Conservation (phyloP, 331 rosid genomes). For the Malus hybrid region DNA sequence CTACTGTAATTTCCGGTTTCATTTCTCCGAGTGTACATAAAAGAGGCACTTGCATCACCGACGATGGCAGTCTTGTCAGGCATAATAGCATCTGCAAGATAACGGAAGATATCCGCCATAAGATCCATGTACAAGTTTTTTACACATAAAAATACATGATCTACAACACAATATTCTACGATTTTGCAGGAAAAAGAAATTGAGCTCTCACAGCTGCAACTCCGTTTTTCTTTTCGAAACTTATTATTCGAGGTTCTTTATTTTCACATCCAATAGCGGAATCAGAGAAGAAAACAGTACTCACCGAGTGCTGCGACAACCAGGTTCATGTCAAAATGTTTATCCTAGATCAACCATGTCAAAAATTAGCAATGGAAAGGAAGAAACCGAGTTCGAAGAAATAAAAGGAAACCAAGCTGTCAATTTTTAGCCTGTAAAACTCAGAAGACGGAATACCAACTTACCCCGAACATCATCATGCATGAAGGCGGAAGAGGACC, state of each 20-base stretch:
- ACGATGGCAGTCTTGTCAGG: conserved; percentile 49
- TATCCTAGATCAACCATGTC: conserved; percentile 28
- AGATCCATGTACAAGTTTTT: neutral
- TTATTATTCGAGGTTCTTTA: too few species aligned
- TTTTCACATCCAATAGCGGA: too few species aligned
- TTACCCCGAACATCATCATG: conserved; percentile 54
- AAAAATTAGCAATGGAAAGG: neutral
- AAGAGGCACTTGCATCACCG: conserved; percentile 48
- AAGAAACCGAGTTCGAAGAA: neutral
- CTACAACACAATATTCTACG: too few species aligned
- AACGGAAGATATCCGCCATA: neutral
- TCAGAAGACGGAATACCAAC: neutral
- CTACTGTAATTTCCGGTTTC: neutral
- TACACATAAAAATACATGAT: neutral
- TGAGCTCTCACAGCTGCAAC: too few species aligned
- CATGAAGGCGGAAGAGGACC: conserved; percentile 29
- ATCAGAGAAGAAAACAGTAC: neutral
- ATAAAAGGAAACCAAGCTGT: neutral
- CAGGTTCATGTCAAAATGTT: conserved; percentile 38
- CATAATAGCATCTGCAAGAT: conserved; percentile 47
- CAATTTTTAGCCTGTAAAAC: neutral
- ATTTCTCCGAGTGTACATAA: conserved; percentile 27
- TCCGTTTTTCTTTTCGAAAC: too few species aligned
- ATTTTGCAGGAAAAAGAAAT: too few species aligned
- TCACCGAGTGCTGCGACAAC: conserved; percentile 47